These are phyloP conservation scores for Xylaria scruposa DNA, from an alignment of 495 filamentous ascomycete species.

Conservation along the genomic window DNA sequence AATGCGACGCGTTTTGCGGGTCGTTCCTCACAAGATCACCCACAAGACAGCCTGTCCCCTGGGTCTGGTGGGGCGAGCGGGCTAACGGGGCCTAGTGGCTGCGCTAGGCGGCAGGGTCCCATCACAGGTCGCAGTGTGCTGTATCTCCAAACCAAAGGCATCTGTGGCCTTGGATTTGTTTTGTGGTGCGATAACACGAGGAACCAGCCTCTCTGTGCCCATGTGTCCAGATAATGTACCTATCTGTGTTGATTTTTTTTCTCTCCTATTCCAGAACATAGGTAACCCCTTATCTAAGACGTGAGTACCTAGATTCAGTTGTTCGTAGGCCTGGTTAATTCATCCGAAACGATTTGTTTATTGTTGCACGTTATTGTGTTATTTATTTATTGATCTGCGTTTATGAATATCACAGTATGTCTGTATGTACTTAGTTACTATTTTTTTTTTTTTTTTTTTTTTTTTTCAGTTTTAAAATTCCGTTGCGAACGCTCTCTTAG, in stretches of 20 bases:
- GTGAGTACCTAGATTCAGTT: not conserved
- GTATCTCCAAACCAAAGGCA: not conserved
- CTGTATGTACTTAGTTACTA: not conserved
- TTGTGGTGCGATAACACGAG: constrained; percentile 1
- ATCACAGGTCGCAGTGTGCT: not conserved
- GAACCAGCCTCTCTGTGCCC: not conserved
- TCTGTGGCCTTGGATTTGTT: constrained; percentile 16
- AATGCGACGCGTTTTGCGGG: constrained; percentile 27
- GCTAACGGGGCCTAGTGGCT: not conserved
- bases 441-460: too few species aligned
- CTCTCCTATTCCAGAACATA: not conserved
- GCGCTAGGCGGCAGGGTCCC: constrained; percentile 12
- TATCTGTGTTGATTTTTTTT: not conserved
- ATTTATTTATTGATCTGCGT: not conserved
- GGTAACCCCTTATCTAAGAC: not conserved
- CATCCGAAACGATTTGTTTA: constrained; percentile 14
- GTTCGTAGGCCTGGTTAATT: not conserved
- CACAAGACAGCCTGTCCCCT: constrained; percentile 7
- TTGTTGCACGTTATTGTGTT: not conserved
- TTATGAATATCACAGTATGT: not conserved
- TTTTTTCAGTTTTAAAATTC: not conserved
- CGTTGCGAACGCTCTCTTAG: too few species aligned
- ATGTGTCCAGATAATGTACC: not conserved
- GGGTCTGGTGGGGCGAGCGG: not conserved
- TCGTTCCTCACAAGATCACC: constrained; percentile 4